These are phyloP conservation scores for Chlorella sorokiniana DNA, from an alignment of 139 green algal species.

Conservation along the genomic window DNA sequence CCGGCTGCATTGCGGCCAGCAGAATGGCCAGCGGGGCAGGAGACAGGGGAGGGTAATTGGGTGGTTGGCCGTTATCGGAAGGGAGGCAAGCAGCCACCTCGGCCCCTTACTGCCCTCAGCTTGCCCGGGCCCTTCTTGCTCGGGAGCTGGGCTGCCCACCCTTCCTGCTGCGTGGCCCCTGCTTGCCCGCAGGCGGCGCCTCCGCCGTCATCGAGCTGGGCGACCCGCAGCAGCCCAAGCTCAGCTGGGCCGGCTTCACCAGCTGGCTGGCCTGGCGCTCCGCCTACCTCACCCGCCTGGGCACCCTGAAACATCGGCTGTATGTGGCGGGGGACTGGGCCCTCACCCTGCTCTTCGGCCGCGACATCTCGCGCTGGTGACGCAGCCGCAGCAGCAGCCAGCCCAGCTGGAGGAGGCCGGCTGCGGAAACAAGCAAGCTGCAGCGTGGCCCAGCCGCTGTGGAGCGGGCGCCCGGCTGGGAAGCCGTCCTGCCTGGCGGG, in stretches of 20 bases:
- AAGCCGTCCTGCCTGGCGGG: too few species aligned
- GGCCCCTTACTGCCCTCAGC: neutral
- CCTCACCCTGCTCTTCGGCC: conserved; percentile 64
- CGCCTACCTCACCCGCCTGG: conserved; percentile 83
- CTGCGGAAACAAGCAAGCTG: conserved; percentile 22
- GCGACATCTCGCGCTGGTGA: conserved; percentile 20
- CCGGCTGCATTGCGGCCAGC: too few species aligned
- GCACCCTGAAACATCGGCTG: conserved; percentile 44
- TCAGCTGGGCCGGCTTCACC: conserved; percentile 52
- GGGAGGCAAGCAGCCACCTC: too few species aligned
- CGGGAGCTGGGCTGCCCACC: too few species aligned
- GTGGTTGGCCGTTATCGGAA: too few species aligned
- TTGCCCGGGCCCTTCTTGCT: neutral
- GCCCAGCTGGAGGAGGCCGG: neutral
- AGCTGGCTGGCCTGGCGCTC: conserved; percentile 75
- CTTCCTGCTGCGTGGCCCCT: neutral
- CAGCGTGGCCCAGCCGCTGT: too few species aligned
- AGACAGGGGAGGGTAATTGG: too few species aligned
- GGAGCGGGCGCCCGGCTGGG: too few species aligned
- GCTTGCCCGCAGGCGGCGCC: conserved; percentile 26
- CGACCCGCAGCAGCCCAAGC: neutral
- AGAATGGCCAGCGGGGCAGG: too few species aligned
- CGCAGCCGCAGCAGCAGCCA: neutral
- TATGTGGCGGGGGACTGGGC: conserved; percentile 45
- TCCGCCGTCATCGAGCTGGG: conserved; percentile 62